These are phyloP conservation scores for Rosellinia necatrix DNA, from an alignment of 2,329 filamentous ascomycete genomes.

Conservation along the genomic window DNA sequence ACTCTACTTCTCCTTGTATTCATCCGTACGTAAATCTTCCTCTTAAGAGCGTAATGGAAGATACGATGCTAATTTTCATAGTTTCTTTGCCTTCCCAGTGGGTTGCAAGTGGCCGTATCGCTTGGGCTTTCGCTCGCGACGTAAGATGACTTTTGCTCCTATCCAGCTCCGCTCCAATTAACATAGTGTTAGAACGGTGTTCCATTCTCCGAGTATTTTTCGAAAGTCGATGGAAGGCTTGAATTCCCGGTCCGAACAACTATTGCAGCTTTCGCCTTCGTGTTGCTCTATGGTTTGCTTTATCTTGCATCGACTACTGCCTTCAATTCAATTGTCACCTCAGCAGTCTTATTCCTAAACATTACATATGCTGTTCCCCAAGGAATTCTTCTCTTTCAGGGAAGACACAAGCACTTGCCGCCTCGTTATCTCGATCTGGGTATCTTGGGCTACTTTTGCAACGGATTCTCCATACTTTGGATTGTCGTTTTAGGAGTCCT, in stretches of 20 bases:
- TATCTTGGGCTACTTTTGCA: neutral
- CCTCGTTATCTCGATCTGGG: slow-evolving; percentile 1
- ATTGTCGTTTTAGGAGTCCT: slow-evolving; percentile 1
- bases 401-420: neutral
- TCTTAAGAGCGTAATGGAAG: neutral
- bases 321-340: slow-evolving; percentile 1
- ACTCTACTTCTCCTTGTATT: neutral
- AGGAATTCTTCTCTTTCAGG: neutral
- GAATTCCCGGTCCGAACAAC: neutral
- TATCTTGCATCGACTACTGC: neutral
- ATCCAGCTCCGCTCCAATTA: neutral
- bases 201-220: neutral
- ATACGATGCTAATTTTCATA: neutral
- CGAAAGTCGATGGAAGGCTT: neutral
- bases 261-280: neutral
- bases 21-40: neutral
- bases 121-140: slow-evolving; percentile 7
- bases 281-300: neutral
- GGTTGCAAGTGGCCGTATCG: neutral
- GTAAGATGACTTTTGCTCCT: neutral
- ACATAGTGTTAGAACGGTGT: neutral
- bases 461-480: slow-evolving; percentile 1
- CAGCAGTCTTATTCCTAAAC: slow-evolving; percentile 1
- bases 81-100: neutral
- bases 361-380: slow-evolving; percentile 1